A percentile compares a stretch with the other conserved stretches of the same genome.
phyloP scores from a whole-genome alignment of 441 rosid species.

The Pelargonium fulgidum region DNA sequence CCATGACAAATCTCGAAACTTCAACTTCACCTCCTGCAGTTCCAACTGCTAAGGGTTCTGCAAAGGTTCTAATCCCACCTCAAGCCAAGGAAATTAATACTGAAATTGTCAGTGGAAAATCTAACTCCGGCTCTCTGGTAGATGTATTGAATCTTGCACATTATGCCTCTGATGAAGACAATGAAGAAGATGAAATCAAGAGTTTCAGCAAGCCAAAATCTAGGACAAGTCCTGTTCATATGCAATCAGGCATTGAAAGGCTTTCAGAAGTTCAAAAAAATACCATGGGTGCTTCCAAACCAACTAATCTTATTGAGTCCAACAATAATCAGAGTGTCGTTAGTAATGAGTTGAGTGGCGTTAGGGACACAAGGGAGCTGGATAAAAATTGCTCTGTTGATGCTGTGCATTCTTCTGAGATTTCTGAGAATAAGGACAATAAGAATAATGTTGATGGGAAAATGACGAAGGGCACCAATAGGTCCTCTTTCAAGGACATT shows the following conservation, averaged over 20 bases:
- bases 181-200: constrained; percentile 41
- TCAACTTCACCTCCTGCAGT: constrained; percentile 22
- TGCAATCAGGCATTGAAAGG: constrained; percentile 32
- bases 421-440: constrained; percentile 24
- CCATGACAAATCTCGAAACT: constrained; percentile 25
- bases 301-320: constrained; percentile 18
- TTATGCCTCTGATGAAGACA: constrained; percentile 78
- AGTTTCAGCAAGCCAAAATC: constrained; percentile 32
- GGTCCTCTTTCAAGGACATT: constrained; percentile 27
- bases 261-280: constrained; percentile 30
- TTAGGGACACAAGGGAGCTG: constrained; percentile 24
- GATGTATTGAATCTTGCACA: constrained; percentile 84
- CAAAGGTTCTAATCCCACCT: constrained; percentile 41
- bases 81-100: constrained; percentile 33
- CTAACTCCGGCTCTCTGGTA: constrained; percentile 54
- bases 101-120: constrained; percentile 39
- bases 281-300: constrained; percentile 26
- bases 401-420: constrained; percentile 26
- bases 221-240: constrained; percentile 26
- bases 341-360: constrained; percentile 19
- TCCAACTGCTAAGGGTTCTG: constrained; percentile 42
- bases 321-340: constrained; percentile 16
- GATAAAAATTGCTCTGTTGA: background rate
- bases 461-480: constrained; percentile 19
- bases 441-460: constrained; percentile 29